A percentile compares a stretch with the other conserved stretches of the same genome.
Conservation (phyloP, 257 asterid genomes). For the Ophiorrhiza pumila region DNA sequence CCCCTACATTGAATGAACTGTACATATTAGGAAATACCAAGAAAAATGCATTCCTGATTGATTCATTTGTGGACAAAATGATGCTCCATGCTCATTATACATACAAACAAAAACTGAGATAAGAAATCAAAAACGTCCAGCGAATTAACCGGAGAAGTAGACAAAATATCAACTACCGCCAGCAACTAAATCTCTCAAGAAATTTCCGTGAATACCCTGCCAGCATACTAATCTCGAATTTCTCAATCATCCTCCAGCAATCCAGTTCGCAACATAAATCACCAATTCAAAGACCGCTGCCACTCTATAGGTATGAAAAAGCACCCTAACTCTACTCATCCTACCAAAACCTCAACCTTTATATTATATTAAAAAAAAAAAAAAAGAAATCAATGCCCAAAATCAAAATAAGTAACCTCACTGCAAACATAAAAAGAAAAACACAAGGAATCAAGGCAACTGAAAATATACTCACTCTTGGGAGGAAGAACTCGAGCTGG, state of each 20-base stretch:
- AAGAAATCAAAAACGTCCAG: background rate
- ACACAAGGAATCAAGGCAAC: background rate
- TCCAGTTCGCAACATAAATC: background rate
- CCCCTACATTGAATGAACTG: slow-evolving; percentile 44
- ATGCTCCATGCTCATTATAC: background rate
- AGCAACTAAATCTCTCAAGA: background rate
- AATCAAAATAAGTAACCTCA: background rate
- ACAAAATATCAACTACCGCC: slow-evolving; percentile 1
- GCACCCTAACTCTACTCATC: background rate
- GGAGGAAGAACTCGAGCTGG: slow-evolving; percentile 74
- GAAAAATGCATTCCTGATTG: background rate
- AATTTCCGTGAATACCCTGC: background rate
- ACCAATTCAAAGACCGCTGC: background rate
- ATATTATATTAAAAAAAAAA: background rate
- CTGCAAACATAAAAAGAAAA: background rate
- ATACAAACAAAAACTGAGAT: background rate
- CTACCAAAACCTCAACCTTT: background rate
- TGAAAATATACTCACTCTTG: slow-evolving; percentile 65
- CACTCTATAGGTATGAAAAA: background rate
- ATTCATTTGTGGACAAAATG: background rate
- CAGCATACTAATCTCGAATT: no score
- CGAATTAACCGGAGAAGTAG: background rate
- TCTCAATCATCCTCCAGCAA: background rate
- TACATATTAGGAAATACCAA: no score
- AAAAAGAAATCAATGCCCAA: background rate